Evolutionary conservation across 192 early-diverging fungal species (phyloP), one percentile per base, ranked within the genome.

Genomic region (Coemansia sp.): DNA sequence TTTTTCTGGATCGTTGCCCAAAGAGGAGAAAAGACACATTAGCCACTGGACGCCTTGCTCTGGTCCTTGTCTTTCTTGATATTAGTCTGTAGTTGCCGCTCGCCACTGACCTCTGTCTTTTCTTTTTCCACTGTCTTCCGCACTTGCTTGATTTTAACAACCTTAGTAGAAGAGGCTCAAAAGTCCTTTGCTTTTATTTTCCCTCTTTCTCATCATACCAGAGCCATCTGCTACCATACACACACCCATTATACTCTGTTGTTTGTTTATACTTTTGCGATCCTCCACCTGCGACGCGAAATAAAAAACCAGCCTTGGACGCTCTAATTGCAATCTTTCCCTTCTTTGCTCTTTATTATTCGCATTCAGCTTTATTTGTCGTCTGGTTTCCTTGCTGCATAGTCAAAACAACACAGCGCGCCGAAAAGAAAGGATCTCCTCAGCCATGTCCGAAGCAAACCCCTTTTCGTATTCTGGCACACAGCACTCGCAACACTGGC

Each of bases 401-500:
- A 67, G 32, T 41, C 49, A 52, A 52, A 52, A 52, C 6, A 52
- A 18, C 18, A 18, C 49, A 8, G 49, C 49, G 49, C 5, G 49
- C n/a, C 40, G 46, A 61, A 61, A 43, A 62, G 42, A 55, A 21
- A 19, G 51, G 61, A 72, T 43, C 56, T 41, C 39, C 56, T 58
- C 56, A 58, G 39, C 56, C 13, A 58, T 40, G 36, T 13, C 56
- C 56, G 56, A 60, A 41, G 16, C 54, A 80, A 82, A 82, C 62
- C 65, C 81, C 41, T 83, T 83, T 62, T 78, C 81, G 65, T 66
- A 70, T 43, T 83, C 81, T 10, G 81, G 81, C 56, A 83, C 81
- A 39, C 70, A 70, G 71, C 52, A 76, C 66, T 76, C 76, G 64
- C 81, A 83, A 64, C 81, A 83, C 73, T 83, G 81, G 81, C 81